Evolutionary conservation across 495 filamentous ascomycete species (phyloP), one percentile per base, ranked within the genome.

Genomic region (Aspergillus biplanus): DNA sequence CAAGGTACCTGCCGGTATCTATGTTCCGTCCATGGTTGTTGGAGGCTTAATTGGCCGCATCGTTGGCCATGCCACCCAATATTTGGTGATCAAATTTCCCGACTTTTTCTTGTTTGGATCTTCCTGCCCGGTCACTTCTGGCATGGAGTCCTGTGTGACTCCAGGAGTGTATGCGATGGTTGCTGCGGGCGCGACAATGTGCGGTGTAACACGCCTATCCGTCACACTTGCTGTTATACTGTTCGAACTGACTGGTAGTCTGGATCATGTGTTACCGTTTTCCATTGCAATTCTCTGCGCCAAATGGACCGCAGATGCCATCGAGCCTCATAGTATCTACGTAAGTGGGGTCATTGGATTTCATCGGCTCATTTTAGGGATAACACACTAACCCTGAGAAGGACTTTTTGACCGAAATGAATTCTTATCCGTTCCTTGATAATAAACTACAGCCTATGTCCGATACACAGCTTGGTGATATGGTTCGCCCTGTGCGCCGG

Each of bases 21-120:
- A 98, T 67, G 93, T 99, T 0, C 95, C 95, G 5, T 96, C 92
- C 66, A 99, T 99, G 95, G 95, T 99, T 35, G 92, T 97, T 52
- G 95, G 95, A 61, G 95, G 95, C 71, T 80, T 99, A 46, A 88
- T 96, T 81, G 95, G 95, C 35, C 90, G 95, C 4, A 86, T 92
- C 15, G 87, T 97, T 55, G 95, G 95, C 1, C 93, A 97, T 70
- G 66, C 86, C 9, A 89, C 96, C 0, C 95, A 99, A 71, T 95
- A 92, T 75, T 73, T 90, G 49, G 91, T 90, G 12, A 79, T 92
- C 54, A 84, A 84, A 50, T 90, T 90, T 69, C 90, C 93, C 0
- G 76, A 85, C 58, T 89, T 86, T 60, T 76, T 84, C 33, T 75
- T 97, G 12, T 97, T 93, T 75, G 84, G 68, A 34, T 65, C 86